These are phyloP conservation scores for Mallotus repandus DNA, from an alignment of 441 rosid species.

Conservation along the genomic window DNA sequence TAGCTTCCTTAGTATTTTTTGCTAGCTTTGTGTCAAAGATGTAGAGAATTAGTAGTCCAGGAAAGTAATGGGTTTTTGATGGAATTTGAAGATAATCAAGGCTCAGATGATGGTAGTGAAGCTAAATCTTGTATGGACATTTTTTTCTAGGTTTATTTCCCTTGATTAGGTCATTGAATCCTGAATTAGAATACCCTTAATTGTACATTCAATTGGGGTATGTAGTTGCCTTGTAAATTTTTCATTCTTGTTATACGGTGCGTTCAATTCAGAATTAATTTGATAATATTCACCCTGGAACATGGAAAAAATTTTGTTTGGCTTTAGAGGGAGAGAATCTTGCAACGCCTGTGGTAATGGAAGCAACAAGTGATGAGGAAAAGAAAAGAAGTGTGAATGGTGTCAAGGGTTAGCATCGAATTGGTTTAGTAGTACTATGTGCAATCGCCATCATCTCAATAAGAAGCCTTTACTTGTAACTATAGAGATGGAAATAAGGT, in stretches of 20 bases:
- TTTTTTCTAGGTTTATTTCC: background rate
- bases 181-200: background rate
- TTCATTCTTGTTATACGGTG: no score
- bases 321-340: slow-evolving; percentile 3
- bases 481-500: slow-evolving; percentile 20
- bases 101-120: background rate
- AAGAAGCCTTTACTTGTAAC: slow-evolving; percentile 14
- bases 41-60: background rate
- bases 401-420: slow-evolving; percentile 21
- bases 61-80: background rate
- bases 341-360: background rate
- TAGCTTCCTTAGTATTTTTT: background rate
- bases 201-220: background rate
- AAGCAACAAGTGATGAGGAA: slow-evolving; percentile 12
- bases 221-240: slow-evolving; percentile 1
- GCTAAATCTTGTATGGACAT: background rate
- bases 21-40: background rate
- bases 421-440: slow-evolving; percentile 13
- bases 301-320: background rate
- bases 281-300: background rate
- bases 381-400: slow-evolving; percentile 5
- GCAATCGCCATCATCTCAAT: slow-evolving; percentile 22
- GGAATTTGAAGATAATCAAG: background rate
- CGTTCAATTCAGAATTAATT: background rate
- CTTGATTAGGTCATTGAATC: background rate